Evolutionary conservation across 169 alveolate species (phyloP).

Genomic region (Cryptosporidium sp.): DNA sequence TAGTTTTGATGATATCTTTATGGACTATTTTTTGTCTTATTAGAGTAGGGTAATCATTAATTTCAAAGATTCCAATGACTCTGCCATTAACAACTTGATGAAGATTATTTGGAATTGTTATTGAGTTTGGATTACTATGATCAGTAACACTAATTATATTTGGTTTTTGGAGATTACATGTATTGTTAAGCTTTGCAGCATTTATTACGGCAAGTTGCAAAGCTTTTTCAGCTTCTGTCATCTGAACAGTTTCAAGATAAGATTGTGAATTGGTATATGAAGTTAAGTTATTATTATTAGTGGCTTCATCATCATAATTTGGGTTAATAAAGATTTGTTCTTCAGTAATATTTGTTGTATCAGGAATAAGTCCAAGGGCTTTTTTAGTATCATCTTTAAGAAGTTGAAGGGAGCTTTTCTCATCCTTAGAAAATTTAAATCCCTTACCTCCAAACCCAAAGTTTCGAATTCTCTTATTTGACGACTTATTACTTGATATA

Average conservation of each 20-base stretch:
- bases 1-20: slow-evolving; percentile 76
- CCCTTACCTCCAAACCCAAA: slow-evolving; percentile 75
- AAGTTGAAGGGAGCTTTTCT: slow-evolving; percentile 50
- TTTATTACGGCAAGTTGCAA: slow-evolving; percentile 37
- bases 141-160: slow-evolving; percentile 22
- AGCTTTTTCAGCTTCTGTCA: slow-evolving; percentile 61
- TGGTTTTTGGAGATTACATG: neutral
- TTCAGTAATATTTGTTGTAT: slow-evolving; percentile 21
- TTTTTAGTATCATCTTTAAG: slow-evolving; percentile 75
- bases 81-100: slow-evolving; percentile 79
- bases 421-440: slow-evolving; percentile 66
- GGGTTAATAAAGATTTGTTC: slow-evolving; percentile 17
- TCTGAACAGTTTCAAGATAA: neutral
- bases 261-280: neutral
- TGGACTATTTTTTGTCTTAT: slow-evolving; percentile 89
- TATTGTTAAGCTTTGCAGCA: slow-evolving; percentile 27
- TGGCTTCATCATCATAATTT: neutral
- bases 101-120: slow-evolving; percentile 22
- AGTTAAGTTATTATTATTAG: neutral
- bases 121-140: neutral
- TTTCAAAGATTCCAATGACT: slow-evolving; percentile 89
- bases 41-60: slow-evolving; percentile 91
- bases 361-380: slow-evolving; percentile 70
- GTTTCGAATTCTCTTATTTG: slow-evolving; percentile 44
- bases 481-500: neutral